A percentile compares a stretch with the other conserved stretches of the same genome.
These are phyloP conservation scores for Agrocybe pediades DNA, from an alignment of 768 basidiomycete genomes.

Conservation along the genomic window DNA sequence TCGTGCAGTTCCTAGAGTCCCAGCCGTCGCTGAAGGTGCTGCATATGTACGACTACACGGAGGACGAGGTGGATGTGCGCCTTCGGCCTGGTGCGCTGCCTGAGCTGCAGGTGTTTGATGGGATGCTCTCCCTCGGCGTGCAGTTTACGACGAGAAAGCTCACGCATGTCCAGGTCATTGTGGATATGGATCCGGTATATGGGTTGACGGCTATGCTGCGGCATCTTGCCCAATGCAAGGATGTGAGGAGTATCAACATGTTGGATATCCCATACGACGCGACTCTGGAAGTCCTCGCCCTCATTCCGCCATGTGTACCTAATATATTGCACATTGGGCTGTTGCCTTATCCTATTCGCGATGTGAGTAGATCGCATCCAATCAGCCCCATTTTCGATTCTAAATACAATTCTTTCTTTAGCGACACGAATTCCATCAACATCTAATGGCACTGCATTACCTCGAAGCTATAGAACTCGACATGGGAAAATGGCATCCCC, in stretches of 20 bases:
- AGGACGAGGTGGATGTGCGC: conserved; percentile 8
- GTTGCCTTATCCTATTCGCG: conserved; percentile 27
- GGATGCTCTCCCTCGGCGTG: conserved; percentile 39
- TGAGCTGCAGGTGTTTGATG: conserved; percentile 45
- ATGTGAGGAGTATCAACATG: conserved; percentile 29
- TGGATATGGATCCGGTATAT: conserved; percentile 37
- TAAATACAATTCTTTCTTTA: conserved; percentile 10
- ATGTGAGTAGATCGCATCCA: conserved; percentile 19
- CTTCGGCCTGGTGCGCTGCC: conserved; percentile 30
- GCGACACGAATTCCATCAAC: conserved; percentile 29
- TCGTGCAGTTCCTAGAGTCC: conserved; percentile 49
- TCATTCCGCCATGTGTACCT: conserved; percentile 23
- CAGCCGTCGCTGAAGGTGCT: conserved; percentile 45
- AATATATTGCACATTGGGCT: conserved; percentile 28
- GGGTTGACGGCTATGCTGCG: conserved; percentile 30
- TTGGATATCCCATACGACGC: conserved; percentile 30
- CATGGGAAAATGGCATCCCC: conserved; percentile 25
- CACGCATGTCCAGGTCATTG: conserved; percentile 43
- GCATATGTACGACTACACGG: conserved; percentile 29
- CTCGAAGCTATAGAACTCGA: conserved; percentile 36
- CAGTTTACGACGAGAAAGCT: conserved; percentile 41
- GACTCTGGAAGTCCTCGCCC: conserved; percentile 17
- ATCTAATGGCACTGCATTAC: conserved; percentile 26
- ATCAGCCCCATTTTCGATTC: background rate
- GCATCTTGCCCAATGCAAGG: conserved; percentile 24